These are phyloP conservation scores for Gossypium laxum DNA, from an alignment of 441 rosid genomes.

Conservation along the genomic window DNA sequence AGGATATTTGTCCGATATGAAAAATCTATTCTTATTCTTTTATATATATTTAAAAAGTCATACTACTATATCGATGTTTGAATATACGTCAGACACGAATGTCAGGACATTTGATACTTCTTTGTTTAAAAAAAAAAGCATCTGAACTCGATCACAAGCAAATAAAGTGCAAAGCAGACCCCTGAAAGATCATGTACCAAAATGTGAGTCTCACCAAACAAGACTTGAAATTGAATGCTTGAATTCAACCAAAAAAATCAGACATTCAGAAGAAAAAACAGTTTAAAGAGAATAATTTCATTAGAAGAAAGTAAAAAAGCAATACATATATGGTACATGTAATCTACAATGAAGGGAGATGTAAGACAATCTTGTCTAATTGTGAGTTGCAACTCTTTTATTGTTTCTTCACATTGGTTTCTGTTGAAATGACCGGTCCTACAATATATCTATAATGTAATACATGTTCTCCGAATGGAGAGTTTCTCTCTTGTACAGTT, in stretches of 20 bases:
- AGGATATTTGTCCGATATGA: not conserved
- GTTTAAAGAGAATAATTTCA: not conserved
- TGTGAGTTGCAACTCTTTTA: not conserved
- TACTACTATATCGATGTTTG: not conserved
- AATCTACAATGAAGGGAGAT: not conserved
- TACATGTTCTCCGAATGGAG: not conserved
- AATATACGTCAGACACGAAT: not conserved
- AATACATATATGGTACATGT: constrained; percentile 1
- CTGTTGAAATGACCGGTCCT: constrained; percentile 11
- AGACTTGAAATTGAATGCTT: not conserved
- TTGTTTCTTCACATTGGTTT: not conserved
- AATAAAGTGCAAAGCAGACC: not conserved
- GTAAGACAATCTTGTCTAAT: not conserved
- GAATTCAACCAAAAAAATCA: not conserved
- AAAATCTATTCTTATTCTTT: not conserved
- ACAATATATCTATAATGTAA: constrained; percentile 14
- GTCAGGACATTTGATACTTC: not conserved
- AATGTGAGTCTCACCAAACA: not conserved
- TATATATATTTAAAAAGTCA: not conserved
- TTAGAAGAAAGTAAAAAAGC: not conserved
- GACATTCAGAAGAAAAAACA: not conserved
- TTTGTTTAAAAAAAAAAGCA: not conserved
- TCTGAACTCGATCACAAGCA: not conserved
- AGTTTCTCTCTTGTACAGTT: not conserved
- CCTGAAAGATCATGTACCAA: not conserved